Evolutionary conservation across 208 protist species (phyloP).

Genomic region (Polymyxa betae): DNA sequence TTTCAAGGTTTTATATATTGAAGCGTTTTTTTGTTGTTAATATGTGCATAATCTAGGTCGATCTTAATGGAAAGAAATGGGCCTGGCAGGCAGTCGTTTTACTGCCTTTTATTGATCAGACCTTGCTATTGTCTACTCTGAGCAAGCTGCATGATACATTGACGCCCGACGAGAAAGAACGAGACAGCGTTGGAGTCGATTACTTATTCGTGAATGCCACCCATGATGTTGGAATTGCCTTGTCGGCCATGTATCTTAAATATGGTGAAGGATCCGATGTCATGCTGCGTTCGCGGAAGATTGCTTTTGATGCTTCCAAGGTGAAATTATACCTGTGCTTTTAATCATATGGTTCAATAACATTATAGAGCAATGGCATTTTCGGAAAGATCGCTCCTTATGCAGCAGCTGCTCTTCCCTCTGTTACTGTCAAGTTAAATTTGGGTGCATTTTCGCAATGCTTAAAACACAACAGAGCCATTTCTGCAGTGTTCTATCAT

Average conservation of each 20-base stretch:
- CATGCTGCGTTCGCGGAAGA: not conserved
- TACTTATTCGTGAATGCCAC: not conserved
- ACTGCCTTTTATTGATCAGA: constrained; percentile 85
- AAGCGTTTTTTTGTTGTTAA: not conserved
- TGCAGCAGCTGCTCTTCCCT: not conserved
- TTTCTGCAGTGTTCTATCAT: not conserved
- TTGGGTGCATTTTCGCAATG: constrained; percentile 6
- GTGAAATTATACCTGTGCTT: not conserved
- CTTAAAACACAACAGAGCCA: not conserved
- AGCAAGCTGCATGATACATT: not conserved
- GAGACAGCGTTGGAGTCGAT: constrained; percentile 12
- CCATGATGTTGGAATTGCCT: not conserved
- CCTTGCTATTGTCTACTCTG: constrained; percentile 62
- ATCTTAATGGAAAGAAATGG: constrained; percentile 92
- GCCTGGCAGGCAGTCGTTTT: constrained; percentile 79
- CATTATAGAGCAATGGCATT: constrained; percentile 19
- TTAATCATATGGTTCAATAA: not conserved
- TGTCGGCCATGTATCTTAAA: constrained; percentile 37
- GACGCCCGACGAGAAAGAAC: constrained; percentile 40
- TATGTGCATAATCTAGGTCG: constrained; percentile 72
- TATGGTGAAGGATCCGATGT: not conserved
- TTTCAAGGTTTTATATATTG: constrained; percentile 74
- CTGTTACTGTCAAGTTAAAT: not conserved
- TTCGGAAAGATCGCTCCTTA: not conserved
- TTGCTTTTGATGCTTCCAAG: not conserved